Evolutionary conservation across 2,329 filamentous ascomycete genomes (phyloP), one percentile per base, ranked within the genome.

Genomic region (Coniochaeta sp.): DNA sequence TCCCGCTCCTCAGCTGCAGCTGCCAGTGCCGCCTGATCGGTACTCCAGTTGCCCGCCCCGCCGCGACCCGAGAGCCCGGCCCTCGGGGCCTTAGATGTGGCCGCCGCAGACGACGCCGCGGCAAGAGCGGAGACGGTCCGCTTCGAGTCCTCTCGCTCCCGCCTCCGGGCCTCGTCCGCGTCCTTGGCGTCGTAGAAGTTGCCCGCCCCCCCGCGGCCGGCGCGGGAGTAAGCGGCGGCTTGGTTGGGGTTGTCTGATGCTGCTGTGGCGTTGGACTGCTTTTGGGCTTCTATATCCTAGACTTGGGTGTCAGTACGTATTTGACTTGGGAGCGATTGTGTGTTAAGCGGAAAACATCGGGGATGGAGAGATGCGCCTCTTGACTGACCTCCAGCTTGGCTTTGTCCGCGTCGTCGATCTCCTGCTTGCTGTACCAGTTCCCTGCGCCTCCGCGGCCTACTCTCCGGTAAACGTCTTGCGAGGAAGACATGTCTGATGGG

Each of bases 391-490:
- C 45, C 18, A 8, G 3, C 30, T 5, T 26, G 16, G 58, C 63
- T 55, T 66, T 69, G 51, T 63, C 60, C 45, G 65, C 70, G 27
- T 77, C 72, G 26, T 79, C 71, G 24, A 77, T 64, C 53, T 81
- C 73, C 57, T 76, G 71, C 56, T 76, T 72, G 60, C 71, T 71
- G 60, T 75, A 76, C 63, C 77, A 83, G 66, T 86, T 86, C 50
- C 83, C 83, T 6, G 82, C 82, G 48, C 83, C 83, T 51, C 83
- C 83, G 48, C 83, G 78, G 52, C 83, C 82, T 38, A 76, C 72
- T 53, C 72, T 73, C 57, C 72, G 71, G 57, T 76, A 77, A 49
- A 70, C 70, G 58, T 77, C 77, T 53, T 61, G 62, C 62, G 60
- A 30, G 6, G 38, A 42, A 14, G 38, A 42, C 38, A 42, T 42